A percentile compares a stretch with the other conserved stretches of the same genome.
phyloP scores from a whole-genome alignment of 2,329 filamentous ascomycete species.

The Didymella arachidicola region DNA sequence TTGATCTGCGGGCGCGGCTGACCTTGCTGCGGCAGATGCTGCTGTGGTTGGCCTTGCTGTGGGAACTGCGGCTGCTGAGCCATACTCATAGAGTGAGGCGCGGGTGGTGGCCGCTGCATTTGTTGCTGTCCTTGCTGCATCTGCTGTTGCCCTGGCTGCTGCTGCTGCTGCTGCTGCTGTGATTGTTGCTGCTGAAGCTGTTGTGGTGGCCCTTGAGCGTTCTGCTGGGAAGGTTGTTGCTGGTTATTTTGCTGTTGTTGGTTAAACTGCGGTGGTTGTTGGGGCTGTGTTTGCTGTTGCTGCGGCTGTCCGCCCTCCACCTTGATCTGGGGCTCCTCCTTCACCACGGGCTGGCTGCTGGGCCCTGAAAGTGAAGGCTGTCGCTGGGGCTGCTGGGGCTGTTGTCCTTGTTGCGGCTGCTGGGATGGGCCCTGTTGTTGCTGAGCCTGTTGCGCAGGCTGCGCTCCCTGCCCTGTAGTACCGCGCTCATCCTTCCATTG shows the following conservation, averaged over 20 bases:
- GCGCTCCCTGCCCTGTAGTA: slow-evolving; percentile 43
- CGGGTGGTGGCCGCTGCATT: slow-evolving; percentile 39
- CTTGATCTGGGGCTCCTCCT: slow-evolving; percentile 49
- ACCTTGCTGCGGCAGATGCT: slow-evolving; percentile 39
- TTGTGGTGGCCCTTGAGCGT: slow-evolving; percentile 25
- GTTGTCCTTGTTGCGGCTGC: slow-evolving; percentile 33
- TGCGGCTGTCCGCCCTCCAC: slow-evolving; percentile 41
- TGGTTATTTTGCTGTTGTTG: slow-evolving; percentile 36
- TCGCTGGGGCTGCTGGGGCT: slow-evolving; percentile 36
- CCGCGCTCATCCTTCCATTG: slow-evolving; percentile 46
- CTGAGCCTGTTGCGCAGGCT: slow-evolving; percentile 21
- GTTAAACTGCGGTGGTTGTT: slow-evolving; percentile 39
- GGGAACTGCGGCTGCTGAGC: slow-evolving; percentile 38
- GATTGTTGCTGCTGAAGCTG: slow-evolving; percentile 20
- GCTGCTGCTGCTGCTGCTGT: slow-evolving; percentile 24
- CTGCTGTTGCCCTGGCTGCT: slow-evolving; percentile 18
- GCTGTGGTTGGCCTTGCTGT: slow-evolving; percentile 37
- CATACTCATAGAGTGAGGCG: slow-evolving; percentile 40
- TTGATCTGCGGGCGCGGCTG: slow-evolving; percentile 49
- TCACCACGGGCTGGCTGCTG: slow-evolving; percentile 35
- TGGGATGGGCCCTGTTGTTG: slow-evolving; percentile 35
- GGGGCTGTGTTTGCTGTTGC: slow-evolving; percentile 23
- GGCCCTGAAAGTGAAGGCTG: slow-evolving; percentile 42
- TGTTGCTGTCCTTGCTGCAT: slow-evolving; percentile 35
- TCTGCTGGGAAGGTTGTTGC: slow-evolving; percentile 32